These are phyloP conservation scores for Gardenia jasminoides DNA, from an alignment of 257 asterid genomes.

Conservation along the genomic window DNA sequence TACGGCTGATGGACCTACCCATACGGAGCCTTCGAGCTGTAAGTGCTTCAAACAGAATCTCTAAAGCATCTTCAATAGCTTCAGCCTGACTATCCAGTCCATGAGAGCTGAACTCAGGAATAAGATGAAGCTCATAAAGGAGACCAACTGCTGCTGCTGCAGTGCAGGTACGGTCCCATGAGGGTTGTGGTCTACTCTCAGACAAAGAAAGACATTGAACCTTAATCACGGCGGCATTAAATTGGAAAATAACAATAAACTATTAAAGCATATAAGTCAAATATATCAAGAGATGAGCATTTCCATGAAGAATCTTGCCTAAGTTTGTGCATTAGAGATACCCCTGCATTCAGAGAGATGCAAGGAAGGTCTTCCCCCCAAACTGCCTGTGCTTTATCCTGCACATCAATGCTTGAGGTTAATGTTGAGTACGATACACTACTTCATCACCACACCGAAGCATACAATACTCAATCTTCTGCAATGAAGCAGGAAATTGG, in stretches of 20 bases:
- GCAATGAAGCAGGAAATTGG: not conserved
- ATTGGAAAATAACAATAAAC: not conserved
- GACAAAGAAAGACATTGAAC: conserved; percentile 3
- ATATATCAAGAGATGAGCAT: conserved; percentile 4
- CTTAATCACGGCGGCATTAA: not conserved
- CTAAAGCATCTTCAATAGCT: conserved; percentile 58
- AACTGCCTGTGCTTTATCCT: conserved; percentile 59
- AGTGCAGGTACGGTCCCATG: conserved; percentile 97
- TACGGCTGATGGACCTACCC: conserved; percentile 72
- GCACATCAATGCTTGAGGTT: conserved; percentile 19
- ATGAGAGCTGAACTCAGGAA: conserved; percentile 49
- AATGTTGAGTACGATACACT: not conserved
- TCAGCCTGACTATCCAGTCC: conserved; percentile 63
- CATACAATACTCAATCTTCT: not conserved
- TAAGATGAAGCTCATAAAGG: conserved; percentile 66
- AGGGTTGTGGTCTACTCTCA: conserved; percentile 80
- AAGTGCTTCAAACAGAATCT: conserved; percentile 64
- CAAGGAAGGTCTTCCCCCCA: conserved; percentile 81
- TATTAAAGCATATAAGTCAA: not conserved
- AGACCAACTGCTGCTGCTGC: conserved; percentile 95
- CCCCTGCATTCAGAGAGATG: conserved; percentile 73
- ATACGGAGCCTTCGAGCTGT: conserved; percentile 64
- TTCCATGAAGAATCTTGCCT: conserved; percentile 35
- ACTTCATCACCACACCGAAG: not conserved
- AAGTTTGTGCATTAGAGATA: conserved; percentile 83